Conservation (phyloP, 306 rosid genomes). For the Psophocarpus tetragonolobus region DNA sequence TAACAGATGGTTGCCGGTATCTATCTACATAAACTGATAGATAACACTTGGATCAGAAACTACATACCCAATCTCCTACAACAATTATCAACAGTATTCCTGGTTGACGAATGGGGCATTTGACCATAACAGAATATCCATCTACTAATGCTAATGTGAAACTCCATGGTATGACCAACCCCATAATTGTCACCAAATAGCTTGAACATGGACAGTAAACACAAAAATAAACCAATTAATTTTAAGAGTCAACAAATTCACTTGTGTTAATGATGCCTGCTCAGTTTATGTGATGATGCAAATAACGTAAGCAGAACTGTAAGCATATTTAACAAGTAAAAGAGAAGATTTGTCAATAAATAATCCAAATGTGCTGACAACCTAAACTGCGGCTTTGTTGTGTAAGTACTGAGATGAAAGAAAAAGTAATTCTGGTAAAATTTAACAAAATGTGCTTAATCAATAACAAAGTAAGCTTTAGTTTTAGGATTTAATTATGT, state of each 20-base stretch:
- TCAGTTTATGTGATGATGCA: not conserved
- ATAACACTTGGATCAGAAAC: conserved; percentile 14
- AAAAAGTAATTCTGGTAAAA: not conserved
- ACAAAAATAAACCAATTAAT: conserved; percentile 1
- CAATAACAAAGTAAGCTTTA: not conserved
- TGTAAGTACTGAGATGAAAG: not conserved
- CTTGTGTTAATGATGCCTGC: not conserved
- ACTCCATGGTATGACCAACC: conserved; percentile 91
- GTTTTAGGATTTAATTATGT: not conserved
- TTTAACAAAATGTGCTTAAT: not conserved
- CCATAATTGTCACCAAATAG: conserved; percentile 85
- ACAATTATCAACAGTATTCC: conserved; percentile 65
- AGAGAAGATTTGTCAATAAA: not conserved
- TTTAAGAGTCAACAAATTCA: conserved; percentile 12
- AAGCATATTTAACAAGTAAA: not conserved
- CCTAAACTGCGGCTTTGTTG: not conserved
- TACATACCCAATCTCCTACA: conserved; percentile 79
- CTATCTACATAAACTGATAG: not conserved
- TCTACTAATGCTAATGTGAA: conserved; percentile 86
- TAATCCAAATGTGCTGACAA: not conserved
- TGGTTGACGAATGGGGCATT: conserved; percentile 73
- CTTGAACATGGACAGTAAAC: conserved; percentile 41
- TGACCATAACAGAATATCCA: conserved; percentile 72
- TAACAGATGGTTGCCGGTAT: not conserved
- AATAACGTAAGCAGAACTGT: conserved; percentile 7